These are phyloP conservation scores for Mucor piriformis DNA, from an alignment of 371 early-diverging fungal species.

Conservation along the genomic window DNA sequence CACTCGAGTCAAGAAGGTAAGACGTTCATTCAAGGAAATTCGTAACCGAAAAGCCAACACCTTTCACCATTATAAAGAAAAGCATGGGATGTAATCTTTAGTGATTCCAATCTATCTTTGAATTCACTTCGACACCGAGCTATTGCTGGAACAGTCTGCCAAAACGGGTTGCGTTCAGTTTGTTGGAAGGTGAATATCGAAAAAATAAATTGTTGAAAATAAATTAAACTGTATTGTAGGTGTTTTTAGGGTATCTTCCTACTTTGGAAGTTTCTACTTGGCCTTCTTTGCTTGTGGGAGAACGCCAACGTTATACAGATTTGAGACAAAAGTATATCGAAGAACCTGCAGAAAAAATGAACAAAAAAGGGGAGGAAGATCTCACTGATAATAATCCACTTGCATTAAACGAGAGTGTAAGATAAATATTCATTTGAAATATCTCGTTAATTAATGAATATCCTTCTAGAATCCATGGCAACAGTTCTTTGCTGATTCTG, in stretches of 20 bases:
- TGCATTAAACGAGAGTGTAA: constrained; percentile 77
- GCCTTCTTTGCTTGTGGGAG: constrained; percentile 60
- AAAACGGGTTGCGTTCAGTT: constrained; percentile 47
- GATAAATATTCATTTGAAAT: constrained; percentile 4
- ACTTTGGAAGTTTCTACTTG: constrained; percentile 60
- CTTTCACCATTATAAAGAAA: constrained; percentile 6
- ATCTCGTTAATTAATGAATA: neutral
- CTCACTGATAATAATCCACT: constrained; percentile 82
- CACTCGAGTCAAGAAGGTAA: constrained; percentile 20
- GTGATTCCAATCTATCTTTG: constrained; percentile 25
- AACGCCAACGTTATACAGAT: constrained; percentile 71
- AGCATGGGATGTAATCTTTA: constrained; percentile 23
- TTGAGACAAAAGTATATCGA: constrained; percentile 69
- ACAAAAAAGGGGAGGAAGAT: constrained; percentile 44
- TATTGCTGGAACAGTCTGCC: constrained; percentile 39
- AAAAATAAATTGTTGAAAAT: neutral
- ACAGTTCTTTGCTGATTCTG: constrained; percentile 86
- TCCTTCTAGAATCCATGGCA: constrained; percentile 85
- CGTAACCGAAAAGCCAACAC: neutral
- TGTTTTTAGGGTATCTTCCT: constrained; percentile 61
- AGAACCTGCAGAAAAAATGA: constrained; percentile 61
- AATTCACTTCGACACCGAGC: constrained; percentile 41
- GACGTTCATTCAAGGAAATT: neutral
- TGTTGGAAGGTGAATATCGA: constrained; percentile 48
- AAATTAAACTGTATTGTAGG: constrained; percentile 26